Conservation (phyloP, 176 grass and related monocot species). For the Phragmites australis region DNA sequence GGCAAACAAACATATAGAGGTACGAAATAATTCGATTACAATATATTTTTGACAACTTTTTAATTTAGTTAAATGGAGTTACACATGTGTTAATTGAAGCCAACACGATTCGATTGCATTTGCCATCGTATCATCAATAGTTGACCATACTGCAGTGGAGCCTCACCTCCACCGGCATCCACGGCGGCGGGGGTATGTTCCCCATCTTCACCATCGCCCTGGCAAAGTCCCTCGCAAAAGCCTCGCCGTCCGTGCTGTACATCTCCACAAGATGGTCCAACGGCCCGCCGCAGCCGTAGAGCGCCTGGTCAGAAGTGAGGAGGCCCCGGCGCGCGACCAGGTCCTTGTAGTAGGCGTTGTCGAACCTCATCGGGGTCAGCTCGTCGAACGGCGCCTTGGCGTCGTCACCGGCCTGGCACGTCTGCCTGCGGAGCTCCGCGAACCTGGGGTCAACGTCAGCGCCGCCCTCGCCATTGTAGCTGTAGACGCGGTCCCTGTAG, state of each 20-base stretch:
- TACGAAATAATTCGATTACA: too few species aligned
- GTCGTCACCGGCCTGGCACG: slow-evolving; percentile 14
- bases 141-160: slow-evolving; percentile 48
- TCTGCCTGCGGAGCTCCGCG: not conserved
- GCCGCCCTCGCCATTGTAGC: not conserved
- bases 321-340: slow-evolving; percentile 45
- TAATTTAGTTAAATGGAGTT: too few species aligned
- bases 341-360: slow-evolving; percentile 63
- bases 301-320: slow-evolving; percentile 61
- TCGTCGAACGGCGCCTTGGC: slow-evolving; percentile 34
- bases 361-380: slow-evolving; percentile 32
- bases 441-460: slow-evolving; percentile 26
- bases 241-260: slow-evolving; percentile 28
- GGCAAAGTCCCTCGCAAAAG: slow-evolving; percentile 52
- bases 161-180: slow-evolving; percentile 54
- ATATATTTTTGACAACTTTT: too few species aligned
- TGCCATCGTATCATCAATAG: slow-evolving; percentile 8
- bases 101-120: too few species aligned
- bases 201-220: slow-evolving; percentile 65
- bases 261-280: slow-evolving; percentile 36
- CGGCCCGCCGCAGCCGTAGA: slow-evolving; percentile 40
- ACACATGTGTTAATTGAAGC: too few species aligned
- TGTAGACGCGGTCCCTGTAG: slow-evolving; percentile 24
- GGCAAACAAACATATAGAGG: too few species aligned
- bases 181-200: slow-evolving; percentile 31